Evolutionary conservation across 23 red algal genomes (phyloP).

Genomic region (Agarophyton chilense): DNA sequence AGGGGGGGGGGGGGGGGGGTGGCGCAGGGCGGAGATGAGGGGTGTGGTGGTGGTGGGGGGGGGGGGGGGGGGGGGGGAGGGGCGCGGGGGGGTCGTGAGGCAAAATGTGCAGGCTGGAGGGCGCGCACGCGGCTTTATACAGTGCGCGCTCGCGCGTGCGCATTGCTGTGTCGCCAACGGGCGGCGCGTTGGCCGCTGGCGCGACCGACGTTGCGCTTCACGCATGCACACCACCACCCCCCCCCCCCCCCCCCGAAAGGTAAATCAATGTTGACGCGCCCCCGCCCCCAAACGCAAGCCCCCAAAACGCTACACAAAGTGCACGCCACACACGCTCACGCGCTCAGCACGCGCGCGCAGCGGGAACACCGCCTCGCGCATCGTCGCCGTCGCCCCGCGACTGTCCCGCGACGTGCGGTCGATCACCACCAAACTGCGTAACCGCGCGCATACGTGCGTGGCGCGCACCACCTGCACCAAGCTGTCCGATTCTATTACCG

Average conservation of each 20-base stretch:
- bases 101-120: not conserved
- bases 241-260: no score
- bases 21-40: no score
- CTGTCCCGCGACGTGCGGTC: constrained; percentile 28
- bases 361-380: constrained; percentile 37
- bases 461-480: constrained; percentile 25
- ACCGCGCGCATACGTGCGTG: not conserved
- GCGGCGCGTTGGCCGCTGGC: constrained; percentile 11
- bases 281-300: no score
- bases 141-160: constrained; percentile 1
- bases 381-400: constrained; percentile 8
- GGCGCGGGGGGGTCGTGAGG: not conserved
- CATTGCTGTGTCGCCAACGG: constrained; percentile 18
- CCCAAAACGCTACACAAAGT: constrained; percentile 31
- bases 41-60: not conserved
- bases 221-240: no score
- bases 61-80: not conserved
- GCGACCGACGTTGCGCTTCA: no score
- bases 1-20: not conserved
- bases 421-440: constrained; percentile 27
- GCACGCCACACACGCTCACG: constrained; percentile 26
- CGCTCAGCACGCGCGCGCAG: constrained; percentile 23
- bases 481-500: constrained; percentile 25
- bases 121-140: constrained; percentile 22
- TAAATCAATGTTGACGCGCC: no score